These are phyloP conservation scores for Phytophthora cajani DNA, from an alignment of 352 stramenopile species.

Conservation along the genomic window DNA sequence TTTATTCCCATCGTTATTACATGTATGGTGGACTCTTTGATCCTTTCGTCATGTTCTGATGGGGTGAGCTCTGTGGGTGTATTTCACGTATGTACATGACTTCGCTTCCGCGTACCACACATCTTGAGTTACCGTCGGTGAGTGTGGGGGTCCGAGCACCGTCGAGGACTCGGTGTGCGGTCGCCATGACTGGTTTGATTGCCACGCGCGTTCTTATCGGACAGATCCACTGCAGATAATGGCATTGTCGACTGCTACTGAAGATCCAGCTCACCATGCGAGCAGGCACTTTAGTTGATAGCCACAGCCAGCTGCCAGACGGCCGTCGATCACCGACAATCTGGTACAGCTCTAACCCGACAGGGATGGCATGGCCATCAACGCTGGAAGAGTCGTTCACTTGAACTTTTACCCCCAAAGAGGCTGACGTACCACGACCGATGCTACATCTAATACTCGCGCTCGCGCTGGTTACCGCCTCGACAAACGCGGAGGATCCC, in stretches of 20 bases:
- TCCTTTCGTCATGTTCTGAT: neutral
- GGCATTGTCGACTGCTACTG: neutral
- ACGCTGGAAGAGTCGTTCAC: neutral
- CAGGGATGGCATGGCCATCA: neutral
- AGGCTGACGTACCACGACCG: neutral
- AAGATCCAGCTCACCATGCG: slow-evolving; percentile 1
- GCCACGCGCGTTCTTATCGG: slow-evolving; percentile 3
- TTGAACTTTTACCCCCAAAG: slow-evolving; percentile 15
- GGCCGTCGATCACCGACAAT: slow-evolving; percentile 16
- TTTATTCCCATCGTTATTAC: slow-evolving; percentile 14
- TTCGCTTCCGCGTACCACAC: neutral
- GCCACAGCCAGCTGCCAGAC: slow-evolving; percentile 8
- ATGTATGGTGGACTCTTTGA: neutral
- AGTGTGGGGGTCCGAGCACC: neutral
- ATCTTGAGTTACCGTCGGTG: neutral
- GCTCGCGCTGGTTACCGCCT: neutral
- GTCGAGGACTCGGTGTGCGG: neutral
- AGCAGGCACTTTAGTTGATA: neutral
- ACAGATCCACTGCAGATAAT: neutral
- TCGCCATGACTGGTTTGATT: neutral
- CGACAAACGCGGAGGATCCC: neutral
- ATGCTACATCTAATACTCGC: slow-evolving; percentile 7
- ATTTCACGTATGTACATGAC: neutral
- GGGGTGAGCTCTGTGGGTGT: too few species aligned
- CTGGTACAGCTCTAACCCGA: slow-evolving; percentile 6